A percentile compares a stretch with the other conserved stretches of the same genome.
Conservation (phyloP, 257 asterid genomes). For the Solanum etuberosum region DNA sequence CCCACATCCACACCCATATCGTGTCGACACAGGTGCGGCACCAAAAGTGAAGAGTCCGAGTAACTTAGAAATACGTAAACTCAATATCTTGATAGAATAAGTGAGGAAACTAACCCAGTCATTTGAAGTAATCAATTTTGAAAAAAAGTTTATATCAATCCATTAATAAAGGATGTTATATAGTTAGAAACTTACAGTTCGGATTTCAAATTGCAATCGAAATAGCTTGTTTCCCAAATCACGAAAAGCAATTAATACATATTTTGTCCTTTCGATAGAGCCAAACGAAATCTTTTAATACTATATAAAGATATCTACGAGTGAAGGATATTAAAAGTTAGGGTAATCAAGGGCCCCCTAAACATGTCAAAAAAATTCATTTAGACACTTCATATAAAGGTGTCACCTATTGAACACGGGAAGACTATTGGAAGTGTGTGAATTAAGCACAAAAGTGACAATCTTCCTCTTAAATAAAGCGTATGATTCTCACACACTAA, state of each 20-base stretch:
- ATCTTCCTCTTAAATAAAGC: not conserved
- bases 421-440: not conserved
- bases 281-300: not conserved
- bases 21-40: not conserved
- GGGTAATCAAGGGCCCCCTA: not conserved
- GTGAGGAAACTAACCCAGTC: not conserved
- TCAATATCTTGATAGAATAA: not conserved
- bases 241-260: not conserved
- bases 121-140: not conserved
- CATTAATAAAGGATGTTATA: not conserved
- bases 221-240: not conserved
- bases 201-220: not conserved
- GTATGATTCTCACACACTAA: not conserved
- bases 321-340: not conserved
- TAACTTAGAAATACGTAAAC: not conserved
- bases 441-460: not conserved
- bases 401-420: not conserved
- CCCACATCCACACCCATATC: not conserved
- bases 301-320: not conserved
- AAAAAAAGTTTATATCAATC: not conserved
- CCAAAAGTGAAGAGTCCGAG: not conserved
- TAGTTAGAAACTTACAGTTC: not conserved
- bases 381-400: not conserved
- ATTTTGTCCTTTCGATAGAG: not conserved
- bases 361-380: not conserved